Base-by-base conservation (phyloP, 805 yeast species). In the Kregervanrija fluxuum region DNA sequence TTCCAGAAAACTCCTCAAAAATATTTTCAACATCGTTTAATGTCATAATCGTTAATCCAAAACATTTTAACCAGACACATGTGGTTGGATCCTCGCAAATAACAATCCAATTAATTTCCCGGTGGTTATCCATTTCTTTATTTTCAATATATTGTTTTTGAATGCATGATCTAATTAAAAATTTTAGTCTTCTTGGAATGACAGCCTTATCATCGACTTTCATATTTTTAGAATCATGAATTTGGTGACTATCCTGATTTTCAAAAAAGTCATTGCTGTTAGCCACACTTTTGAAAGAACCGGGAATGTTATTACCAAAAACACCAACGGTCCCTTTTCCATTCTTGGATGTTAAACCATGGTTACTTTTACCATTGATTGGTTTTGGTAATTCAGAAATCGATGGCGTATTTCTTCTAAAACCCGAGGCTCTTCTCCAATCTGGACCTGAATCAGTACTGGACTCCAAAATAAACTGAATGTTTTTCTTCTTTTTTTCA, bases 61-160 rank as follows among this genome's bases (percentile, higher is more conserved):
- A 70, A 59, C 84, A 64, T 48, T 63, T 60, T 40, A 75, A 66
- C 87, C 85, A 73, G 37, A 73, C 68, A 45, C 65, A 63, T 12
- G 79, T 71, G 3, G 70, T 66, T 2, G 70, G 55, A 52, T 81
- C 86, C 56, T 83, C 91, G 5, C 86, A 74, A 5, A 82, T 69
- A 17, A 82, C 60, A 17, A 67, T 64, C 89, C 89, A 83, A 14
- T 54, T 49, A 35, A 49, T 48, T 30, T 43, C 54, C 8, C 61
- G 61, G 11, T 35, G n/a, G 1, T 14, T 28, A 2, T 42, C 14
- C 3, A 34, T 31, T 9, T 53, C 50, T 33, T 60, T 64, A 33
- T 64, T 64, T 37, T 73, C 74, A 36, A 73, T 51, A 44, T 65
- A 71, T 41, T 70, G 67, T 56, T 80, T 80, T 48, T 73, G 76